Evolutionary conservation across 192 early-diverging fungal species (phyloP).

Genomic region (Entomortierella chlamydospora): DNA sequence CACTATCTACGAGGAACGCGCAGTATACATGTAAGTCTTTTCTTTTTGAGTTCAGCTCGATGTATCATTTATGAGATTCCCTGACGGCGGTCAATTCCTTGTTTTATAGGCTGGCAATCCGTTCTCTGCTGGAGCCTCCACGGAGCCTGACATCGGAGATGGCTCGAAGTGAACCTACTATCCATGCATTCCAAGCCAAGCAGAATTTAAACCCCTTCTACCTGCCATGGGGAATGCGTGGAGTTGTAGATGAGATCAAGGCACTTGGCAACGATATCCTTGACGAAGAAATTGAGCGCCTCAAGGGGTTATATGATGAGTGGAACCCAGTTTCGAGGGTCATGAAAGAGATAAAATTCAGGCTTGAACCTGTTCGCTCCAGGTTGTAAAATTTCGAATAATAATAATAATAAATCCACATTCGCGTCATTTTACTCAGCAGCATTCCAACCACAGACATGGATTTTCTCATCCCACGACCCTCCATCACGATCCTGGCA

Average conservation of each 20-base stretch:
- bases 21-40: conserved; percentile 76
- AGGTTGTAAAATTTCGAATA: conserved; percentile 26
- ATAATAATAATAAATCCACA: too few relatives aligned
- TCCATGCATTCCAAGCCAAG: conserved; percentile 73
- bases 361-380: conserved; percentile 86
- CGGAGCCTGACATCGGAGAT: conserved; percentile 16
- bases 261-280: conserved; percentile 67
- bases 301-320: conserved; percentile 76
- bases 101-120: conserved; percentile 34
- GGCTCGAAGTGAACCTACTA: conserved; percentile 46
- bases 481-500: conserved; percentile 32
- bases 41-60: conserved; percentile 2
- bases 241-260: conserved; percentile 77
- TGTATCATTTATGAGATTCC: conserved; percentile 18
- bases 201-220: conserved; percentile 88
- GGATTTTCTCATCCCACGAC: conserved; percentile 38
- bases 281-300: conserved; percentile 70
- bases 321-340: conserved; percentile 83
- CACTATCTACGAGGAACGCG: conserved; percentile 90
- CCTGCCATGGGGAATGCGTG: conserved; percentile 95
- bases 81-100: too few relatives aligned
- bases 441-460: conserved; percentile 5
- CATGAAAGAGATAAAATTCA: conserved; percentile 88
- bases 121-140: conserved; percentile 51
- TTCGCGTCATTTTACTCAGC: too few relatives aligned